A percentile compares a stretch with the other conserved stretches of the same genome.
phyloP scores from a whole-genome alignment of 768 basidiomycete species.

The Psilocybe subaeruginosa region DNA sequence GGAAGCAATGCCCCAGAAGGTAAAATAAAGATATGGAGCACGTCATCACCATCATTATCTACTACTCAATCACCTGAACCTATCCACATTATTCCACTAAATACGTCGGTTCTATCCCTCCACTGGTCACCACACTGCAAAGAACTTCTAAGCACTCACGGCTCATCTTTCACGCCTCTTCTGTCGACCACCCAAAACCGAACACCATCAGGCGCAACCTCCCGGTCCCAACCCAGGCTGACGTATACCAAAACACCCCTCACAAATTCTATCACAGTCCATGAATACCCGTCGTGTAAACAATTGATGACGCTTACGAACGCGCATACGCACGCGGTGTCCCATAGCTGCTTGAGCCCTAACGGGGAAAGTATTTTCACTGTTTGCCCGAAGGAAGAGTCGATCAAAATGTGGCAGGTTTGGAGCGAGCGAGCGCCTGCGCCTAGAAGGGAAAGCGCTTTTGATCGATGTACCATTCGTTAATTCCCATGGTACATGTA shows the following conservation, averaged over 20 bases:
- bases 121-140: conserved; percentile 87
- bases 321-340: conserved; percentile 58
- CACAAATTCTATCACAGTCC: conserved; percentile 70
- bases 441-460: conserved; percentile 42
- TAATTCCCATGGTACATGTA: conserved; percentile 21
- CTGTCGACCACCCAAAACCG: conserved; percentile 27
- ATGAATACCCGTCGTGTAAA: conserved; percentile 68
- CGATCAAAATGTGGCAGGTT: conserved; percentile 76
- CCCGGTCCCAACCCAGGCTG: conserved; percentile 1
- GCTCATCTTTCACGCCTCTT: conserved; percentile 50
- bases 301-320: conserved; percentile 53
- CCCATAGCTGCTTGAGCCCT: conserved; percentile 65
- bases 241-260: conserved; percentile 43
- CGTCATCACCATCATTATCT: conserved; percentile 24
- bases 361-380: conserved; percentile 68
- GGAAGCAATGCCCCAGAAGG: conserved; percentile 53
- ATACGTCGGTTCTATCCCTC: conserved; percentile 68
- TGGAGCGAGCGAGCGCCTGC: conserved; percentile 46
- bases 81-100: conserved; percentile 71
- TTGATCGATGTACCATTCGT: conserved; percentile 50
- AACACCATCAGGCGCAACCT: neutral
- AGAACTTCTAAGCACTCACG: conserved; percentile 90
- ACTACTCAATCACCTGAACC: conserved; percentile 27
- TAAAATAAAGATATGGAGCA: conserved; percentile 56
- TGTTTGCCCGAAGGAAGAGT: conserved; percentile 63